phyloP scores from a whole-genome alignment of 345 rosid genomes.

The Eutrema heterophyllum region DNA sequence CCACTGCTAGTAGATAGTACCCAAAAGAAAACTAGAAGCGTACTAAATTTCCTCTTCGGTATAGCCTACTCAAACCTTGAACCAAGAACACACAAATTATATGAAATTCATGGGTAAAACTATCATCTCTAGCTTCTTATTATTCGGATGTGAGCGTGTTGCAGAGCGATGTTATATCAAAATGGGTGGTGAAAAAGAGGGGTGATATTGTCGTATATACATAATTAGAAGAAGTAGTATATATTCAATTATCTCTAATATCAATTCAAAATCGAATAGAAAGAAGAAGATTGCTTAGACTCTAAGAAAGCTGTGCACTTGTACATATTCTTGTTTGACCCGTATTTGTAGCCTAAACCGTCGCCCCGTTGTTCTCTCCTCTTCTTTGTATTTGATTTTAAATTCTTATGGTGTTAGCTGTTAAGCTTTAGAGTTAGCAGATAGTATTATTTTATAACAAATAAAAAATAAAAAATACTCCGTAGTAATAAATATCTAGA shows the following conservation, averaged over 20 bases:
- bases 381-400: conserved; percentile 2
- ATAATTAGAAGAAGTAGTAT: background rate
- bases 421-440: background rate
- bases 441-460: background rate
- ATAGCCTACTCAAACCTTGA: conserved; percentile 11
- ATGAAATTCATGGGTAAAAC: background rate
- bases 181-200: conserved; percentile 1
- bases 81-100: background rate
- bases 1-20: background rate
- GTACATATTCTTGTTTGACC: conserved; percentile 78
- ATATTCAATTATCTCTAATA: conserved; percentile 2
- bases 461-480: too few species aligned
- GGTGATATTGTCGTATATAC: background rate
- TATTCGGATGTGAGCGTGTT: background rate
- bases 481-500: background rate
- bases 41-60: background rate
- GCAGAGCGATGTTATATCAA: background rate
- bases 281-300: conserved; percentile 46
- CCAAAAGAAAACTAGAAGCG: background rate
- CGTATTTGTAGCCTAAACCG: conserved; percentile 52
- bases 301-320: conserved; percentile 40
- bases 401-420: background rate
- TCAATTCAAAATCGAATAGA: conserved; percentile 11
- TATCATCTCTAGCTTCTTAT: background rate
- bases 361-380: conserved; percentile 58